Base-by-base conservation (phyloP, 2,329 filamentous ascomycete genomes). In the Podosphaera aphanis region DNA sequence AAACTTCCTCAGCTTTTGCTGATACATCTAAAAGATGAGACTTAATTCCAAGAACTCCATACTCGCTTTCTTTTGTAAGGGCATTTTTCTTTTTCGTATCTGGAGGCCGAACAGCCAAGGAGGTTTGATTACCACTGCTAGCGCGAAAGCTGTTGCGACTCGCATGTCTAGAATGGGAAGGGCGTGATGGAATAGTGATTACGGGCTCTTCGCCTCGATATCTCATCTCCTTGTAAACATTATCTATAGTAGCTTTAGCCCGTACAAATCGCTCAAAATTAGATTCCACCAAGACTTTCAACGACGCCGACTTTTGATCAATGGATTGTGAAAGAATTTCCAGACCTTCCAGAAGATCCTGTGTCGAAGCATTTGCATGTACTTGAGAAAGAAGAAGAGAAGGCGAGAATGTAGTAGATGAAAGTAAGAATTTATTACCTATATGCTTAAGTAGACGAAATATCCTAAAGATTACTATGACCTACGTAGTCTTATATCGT, bases 211-310 rank as follows among this genome's bases (percentile, higher is more conserved):
- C 65, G 10, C 75, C 75, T 41, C 72, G 68, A 53, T 67, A 86
- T 69, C 74, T 93, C 90, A 98, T 98, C 62, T 98, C 90, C 50
- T 79, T 92, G 64, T 98, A 98, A 45, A 98, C 90, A 63, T 93
- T 93, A 64, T 98, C 90, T 56, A 98, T 95, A 6, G 88, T 95
- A 16, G 88, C 83, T 62, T 98, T 98, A 38, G 90, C 90, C 51
- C 84, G 80, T 47, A 98, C 90, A 65, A 98, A 98, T 52, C 88
- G 80, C 63, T 98, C 92, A 59, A 98, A 98, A 61, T 98, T 98
- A 51, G 83, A 88, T 62, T 98, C 90, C 20, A 98, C 90, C 16
- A 98, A 71, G 10, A 93, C 82, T 60, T 98, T 98, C 49, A 98
- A 71, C 3, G 86, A 94, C 0, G 88, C 90, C 0, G 88, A 94